A percentile compares a stretch with the other conserved stretches of the same genome.
Evolutionary conservation across 371 early-diverging fungal species (phyloP).

Genomic region (Massospora cicadina): DNA sequence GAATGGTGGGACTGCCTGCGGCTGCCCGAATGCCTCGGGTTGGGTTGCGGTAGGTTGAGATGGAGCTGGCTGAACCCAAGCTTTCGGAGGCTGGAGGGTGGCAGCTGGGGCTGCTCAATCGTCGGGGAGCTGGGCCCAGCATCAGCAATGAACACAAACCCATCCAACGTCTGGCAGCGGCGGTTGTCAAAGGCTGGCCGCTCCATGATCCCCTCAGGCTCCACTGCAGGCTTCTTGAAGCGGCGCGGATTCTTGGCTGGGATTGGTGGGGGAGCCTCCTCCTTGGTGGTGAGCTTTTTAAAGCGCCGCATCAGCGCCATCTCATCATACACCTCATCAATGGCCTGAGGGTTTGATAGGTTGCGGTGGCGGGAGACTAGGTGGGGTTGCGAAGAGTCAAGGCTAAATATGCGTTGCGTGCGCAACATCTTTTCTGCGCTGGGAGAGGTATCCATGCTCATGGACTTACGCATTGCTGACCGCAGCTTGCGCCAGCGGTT

Average conservation of each 20-base stretch:
- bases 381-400: not conserved
- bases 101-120: not conserved
- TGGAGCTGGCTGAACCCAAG: not conserved
- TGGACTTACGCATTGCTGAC: slow-evolving; percentile 4
- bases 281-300: not conserved
- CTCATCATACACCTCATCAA: not conserved
- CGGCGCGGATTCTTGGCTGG: slow-evolving; percentile 10
- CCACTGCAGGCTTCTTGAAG: not conserved
- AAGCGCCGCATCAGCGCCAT: not conserved
- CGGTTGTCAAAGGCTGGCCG: slow-evolving; percentile 8
- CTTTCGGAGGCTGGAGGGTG: slow-evolving; percentile 2
- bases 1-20: not conserved
- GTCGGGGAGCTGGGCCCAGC: not conserved
- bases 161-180: slow-evolving; percentile 10
- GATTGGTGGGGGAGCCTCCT: not conserved
- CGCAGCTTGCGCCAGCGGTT: slow-evolving; percentile 1
- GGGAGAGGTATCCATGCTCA: slow-evolving; percentile 1
- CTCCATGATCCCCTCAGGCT: not conserved
- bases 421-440: not conserved
- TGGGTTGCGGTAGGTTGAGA: not conserved
- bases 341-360: not conserved
- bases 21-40: not conserved
- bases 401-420: not conserved
- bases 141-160: slow-evolving; percentile 8
- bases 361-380: not conserved